phyloP scores from a whole-genome alignment of 1,284 basidiomycete genomes.

The Fomitopsis schrenkii region DNA sequence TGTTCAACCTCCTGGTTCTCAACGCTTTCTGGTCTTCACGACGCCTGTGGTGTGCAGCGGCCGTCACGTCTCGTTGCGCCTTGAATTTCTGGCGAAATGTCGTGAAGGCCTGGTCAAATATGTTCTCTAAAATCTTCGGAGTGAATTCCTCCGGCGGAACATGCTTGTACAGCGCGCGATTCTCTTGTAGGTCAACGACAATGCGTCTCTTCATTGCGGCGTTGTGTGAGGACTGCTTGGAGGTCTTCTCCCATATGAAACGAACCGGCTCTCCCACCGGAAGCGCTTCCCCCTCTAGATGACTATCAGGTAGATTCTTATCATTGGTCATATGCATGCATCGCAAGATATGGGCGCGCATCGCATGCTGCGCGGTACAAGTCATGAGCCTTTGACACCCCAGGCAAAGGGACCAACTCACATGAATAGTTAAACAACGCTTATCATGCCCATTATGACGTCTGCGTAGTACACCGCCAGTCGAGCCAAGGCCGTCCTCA shows the following conservation, averaged over 20 bases:
- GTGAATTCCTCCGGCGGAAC: conserved; percentile 63
- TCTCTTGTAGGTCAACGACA: conserved; percentile 52
- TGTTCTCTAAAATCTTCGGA: conserved; percentile 53
- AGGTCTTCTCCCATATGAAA: conserved; percentile 74
- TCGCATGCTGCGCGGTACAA: conserved; percentile 49
- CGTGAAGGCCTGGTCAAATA: conserved; percentile 67
- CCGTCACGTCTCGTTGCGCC: conserved; percentile 45
- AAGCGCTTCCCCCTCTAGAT: conserved; percentile 46
- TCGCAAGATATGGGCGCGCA: conserved; percentile 57
- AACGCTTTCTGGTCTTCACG: conserved; percentile 58
- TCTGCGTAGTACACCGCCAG: conserved; percentile 31
- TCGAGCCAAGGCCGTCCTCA: conserved; percentile 24
- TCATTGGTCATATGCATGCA: conserved; percentile 54
- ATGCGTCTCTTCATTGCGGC: conserved; percentile 62
- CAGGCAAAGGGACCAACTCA: conserved; percentile 23
- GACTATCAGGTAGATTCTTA: conserved; percentile 55
- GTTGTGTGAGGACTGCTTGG: conserved; percentile 68
- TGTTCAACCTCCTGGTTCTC: conserved; percentile 50
- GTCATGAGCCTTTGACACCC: neutral
- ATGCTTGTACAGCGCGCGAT: conserved; percentile 51
- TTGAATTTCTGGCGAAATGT: conserved; percentile 65
- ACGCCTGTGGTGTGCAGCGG: conserved; percentile 39
- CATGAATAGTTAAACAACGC: conserved; percentile 62
- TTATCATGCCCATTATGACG: conserved; percentile 57
- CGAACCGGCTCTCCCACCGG: conserved; percentile 50